phyloP scores from a whole-genome alignment of 148 eudicot genomes.

The Silene latifolia region DNA sequence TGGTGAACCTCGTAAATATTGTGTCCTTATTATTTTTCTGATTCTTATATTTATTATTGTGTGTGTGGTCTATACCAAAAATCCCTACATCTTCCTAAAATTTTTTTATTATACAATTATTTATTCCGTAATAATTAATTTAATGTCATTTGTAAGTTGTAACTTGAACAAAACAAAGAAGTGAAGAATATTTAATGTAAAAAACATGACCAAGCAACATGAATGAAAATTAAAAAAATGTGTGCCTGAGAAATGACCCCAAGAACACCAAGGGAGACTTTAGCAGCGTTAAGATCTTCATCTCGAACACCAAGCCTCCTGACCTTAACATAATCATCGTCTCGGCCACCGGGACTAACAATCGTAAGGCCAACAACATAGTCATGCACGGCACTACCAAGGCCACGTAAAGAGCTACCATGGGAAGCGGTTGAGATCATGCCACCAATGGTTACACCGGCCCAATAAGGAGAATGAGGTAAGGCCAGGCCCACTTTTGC shows the following conservation, averaged over 20 bases:
- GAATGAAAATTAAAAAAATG: neutral
- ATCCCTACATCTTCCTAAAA: no score
- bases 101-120: no score
- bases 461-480: conserved; percentile 27
- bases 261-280: conserved; percentile 39
- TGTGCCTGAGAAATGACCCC: conserved; percentile 35
- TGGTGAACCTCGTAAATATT: no score
- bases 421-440: conserved; percentile 30
- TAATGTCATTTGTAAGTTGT: neutral
- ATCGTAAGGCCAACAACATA: conserved; percentile 26
- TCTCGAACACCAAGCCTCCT: conserved; percentile 10
- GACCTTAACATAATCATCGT: conserved; percentile 20
- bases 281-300: conserved; percentile 27
- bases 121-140: neutral
- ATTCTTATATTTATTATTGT: no score
- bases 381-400: conserved; percentile 33
- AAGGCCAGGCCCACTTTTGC: conserved; percentile 18
- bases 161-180: neutral
- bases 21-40: no score
- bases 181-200: no score
- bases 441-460: conserved; percentile 29
- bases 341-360: conserved; percentile 21
- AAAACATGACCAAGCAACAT: no score
- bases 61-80: no score
- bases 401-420: conserved; percentile 28